Evolutionary conservation across 2,329 filamentous ascomycete genomes (phyloP), one percentile per base, ranked within the genome.

Genomic region (Xylaria multiplex): DNA sequence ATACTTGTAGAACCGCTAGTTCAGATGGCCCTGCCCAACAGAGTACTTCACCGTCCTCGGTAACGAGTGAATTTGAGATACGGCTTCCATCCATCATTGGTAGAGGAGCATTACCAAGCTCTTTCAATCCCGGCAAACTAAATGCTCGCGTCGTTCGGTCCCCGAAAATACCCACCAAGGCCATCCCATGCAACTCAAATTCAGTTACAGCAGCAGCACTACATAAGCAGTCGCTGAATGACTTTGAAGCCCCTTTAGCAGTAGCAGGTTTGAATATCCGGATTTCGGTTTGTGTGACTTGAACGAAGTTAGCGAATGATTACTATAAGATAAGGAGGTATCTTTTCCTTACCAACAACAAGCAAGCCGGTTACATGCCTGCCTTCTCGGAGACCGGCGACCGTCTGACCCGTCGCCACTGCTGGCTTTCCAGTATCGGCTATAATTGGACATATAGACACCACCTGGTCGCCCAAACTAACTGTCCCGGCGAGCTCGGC

Each of bases 11-110:
- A 32, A 97, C 81, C 0, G 90, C 91, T 56, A 97, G 79, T 78
- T 98, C 94, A 3, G 92, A 93, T 0, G 95, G 95, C 0, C 94
- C 93, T 1, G 90, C 91, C 93, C 94, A 98, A 45, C 90, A 92
- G 69, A 97, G 86, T 22, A 98, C 85, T 72, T 96, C 91, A 6
- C 96, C 95, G 0, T 91, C 91, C 19, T 87, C 83, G 0, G 92
- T 92, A 54, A 97, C 90, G 14, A 89, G 82, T 0, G 92, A 86
- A 37, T 90, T 88, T 1, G 85, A 82, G 60, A 91, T 87, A n/a
- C 93, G 88, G 24, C 87, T 87, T 32, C 90, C 84, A 74, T 98
- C 94, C 3, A 97, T 81, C 77, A 90, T 87, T 3, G 88, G 83
- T 3, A 97, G 81, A 11, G 86, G 84, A 1, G 87, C 84, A 48